Conservation (phyloP, 2,329 filamentous ascomycete genomes). For the Cytospora mali region DNA sequence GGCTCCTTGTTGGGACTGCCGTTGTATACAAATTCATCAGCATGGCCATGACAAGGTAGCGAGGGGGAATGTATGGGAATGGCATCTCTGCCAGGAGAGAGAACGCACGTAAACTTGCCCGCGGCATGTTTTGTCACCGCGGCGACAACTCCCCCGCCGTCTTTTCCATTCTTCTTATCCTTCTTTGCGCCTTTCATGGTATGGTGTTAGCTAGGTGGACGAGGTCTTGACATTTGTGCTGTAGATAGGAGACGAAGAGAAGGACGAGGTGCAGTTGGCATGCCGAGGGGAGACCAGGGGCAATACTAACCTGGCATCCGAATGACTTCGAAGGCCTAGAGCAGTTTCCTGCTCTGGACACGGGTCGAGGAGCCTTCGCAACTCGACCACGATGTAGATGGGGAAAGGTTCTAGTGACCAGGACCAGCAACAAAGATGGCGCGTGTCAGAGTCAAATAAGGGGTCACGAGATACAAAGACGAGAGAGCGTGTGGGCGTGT, state of each 20-base stretch:
- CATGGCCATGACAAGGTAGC: conserved; percentile 33
- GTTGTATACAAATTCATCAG: conserved; percentile 32
- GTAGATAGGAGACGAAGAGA: conserved; percentile 6
- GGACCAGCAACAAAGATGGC: conserved; percentile 24
- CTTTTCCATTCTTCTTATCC: conserved; percentile 58
- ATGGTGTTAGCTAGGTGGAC: conserved; percentile 23
- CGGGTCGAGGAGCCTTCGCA: conserved; percentile 24
- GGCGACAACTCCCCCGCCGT: conserved; percentile 54
- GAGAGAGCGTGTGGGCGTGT: conserved; percentile 17
- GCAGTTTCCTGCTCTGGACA: conserved; percentile 29
- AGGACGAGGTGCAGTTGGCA: conserved; percentile 17
- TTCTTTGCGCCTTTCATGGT: conserved; percentile 49
- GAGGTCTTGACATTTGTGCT: conserved; percentile 10
- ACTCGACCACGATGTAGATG: conserved; percentile 17
- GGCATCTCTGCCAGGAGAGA: conserved; percentile 14
- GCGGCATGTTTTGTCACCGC: conserved; percentile 56
- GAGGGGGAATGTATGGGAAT: conserved; percentile 16
- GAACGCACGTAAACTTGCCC: conserved; percentile 55
- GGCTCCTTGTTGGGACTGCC: conserved; percentile 38
- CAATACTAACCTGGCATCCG: conserved; percentile 29
- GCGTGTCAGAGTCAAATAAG: conserved; percentile 19
- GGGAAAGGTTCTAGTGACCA: conserved; percentile 18
- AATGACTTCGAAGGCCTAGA: conserved; percentile 24
- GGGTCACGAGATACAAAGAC: conserved; percentile 22
- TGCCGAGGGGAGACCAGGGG: conserved; percentile 21